Percentiles rank a stretch among this genome's conserved stretches.
Conservation (phyloP, 768 basidiomycete species). For the Termitomyces sp. region DNA sequence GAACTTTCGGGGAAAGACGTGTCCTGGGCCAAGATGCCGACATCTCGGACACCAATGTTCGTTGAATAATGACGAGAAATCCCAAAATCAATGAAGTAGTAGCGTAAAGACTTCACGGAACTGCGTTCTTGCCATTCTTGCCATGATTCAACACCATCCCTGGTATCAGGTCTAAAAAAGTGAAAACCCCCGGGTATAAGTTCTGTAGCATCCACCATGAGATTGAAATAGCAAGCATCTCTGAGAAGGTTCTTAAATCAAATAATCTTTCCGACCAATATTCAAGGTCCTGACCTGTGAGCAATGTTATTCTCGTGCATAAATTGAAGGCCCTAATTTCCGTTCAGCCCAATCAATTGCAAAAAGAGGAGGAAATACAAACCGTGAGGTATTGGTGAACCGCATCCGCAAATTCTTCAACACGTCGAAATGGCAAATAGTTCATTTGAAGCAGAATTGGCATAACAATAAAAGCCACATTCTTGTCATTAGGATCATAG, state of each 20-base stretch:
- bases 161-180: conserved; percentile 12
- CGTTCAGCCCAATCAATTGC: background rate
- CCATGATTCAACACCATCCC: conserved; percentile 12
- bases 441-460: conserved; percentile 5
- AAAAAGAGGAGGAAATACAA: background rate
- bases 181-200: conserved; percentile 22
- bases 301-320: conserved; percentile 19
- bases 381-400: conserved; percentile 7
- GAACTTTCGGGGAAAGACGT: no score
- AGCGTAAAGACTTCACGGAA: conserved; percentile 23
- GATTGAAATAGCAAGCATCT: conserved; percentile 20
- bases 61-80: no score
- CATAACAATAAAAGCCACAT: conserved; percentile 8
- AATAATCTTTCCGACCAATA: background rate
- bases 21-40: no score
- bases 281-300: conserved; percentile 10
- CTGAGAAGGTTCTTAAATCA: background rate
- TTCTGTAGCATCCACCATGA: conserved; percentile 29
- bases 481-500: conserved; percentile 1
- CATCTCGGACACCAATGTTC: no score
- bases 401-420: conserved; percentile 8
- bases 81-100: no score
- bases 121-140: conserved; percentile 18
- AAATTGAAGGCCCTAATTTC: conserved; percentile 16
- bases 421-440: conserved; percentile 7